Evolutionary conservation across 768 basidiomycete species (phyloP), one percentile per base, ranked within the genome.

Genomic region (Leccinum aurantiacum): DNA sequence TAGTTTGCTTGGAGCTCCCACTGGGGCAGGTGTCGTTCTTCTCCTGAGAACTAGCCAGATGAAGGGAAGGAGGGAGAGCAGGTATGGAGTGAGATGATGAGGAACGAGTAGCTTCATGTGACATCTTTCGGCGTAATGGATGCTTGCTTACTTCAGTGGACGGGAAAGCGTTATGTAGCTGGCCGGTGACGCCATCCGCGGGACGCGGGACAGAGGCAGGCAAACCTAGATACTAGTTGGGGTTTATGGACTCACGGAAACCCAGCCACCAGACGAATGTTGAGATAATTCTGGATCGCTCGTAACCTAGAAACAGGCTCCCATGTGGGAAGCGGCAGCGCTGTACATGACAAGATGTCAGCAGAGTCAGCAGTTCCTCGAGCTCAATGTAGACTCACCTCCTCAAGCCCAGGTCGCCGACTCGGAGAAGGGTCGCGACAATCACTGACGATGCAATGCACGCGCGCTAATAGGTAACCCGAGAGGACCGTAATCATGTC

Each of bases 1-100:
- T 71, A 56, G 64, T 63, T 14, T 69, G 67, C 56, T 71, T 72
- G 25, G 77, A 71, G 14, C 73, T 70, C 63, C 78, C 77, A 19
- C 29, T 31, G 29, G 66, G 63, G 25, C 70, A 69, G 13, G 69
- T 52, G 44, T 55, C 58, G 24, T 65, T 51, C 22, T 57, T 54
- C 53, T 54, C 37, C 49, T 41, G 53, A 33, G 50, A 41, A 56
- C 54, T 41, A 29, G 57, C 44, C 24, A 70, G 52, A 29, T 55
- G 57, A 31, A 69, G 64, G 54, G 11, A 65, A 24, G 60, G 63
- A 51, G 66, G 67, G 49, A 63, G 69, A 49, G 35, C 25, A 57
- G 58, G 33, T 38, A 10, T 41, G 17, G 57, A 48, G 31, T 58
- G 49, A 57, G 56, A 57, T 55, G 56, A 67, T 19, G 56, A 62